Percentiles rank a stretch among this genome's conserved stretches.
phyloP scores from a whole-genome alignment of 306 rosid species.

The Prunus armeniaca region DNA sequence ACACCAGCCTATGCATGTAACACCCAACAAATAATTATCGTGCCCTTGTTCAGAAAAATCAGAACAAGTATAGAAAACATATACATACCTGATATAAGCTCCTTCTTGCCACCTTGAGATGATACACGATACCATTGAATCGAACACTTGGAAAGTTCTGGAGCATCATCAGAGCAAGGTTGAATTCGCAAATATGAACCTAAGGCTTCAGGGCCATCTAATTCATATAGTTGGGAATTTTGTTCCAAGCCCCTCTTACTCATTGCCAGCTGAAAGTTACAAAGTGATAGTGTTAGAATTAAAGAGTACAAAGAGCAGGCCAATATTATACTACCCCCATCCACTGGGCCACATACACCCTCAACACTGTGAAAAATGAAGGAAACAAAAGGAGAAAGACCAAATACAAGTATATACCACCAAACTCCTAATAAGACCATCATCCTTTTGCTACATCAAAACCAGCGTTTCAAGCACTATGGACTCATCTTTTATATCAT shows the following conservation, averaged over 20 bases:
- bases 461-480: not conserved
- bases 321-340: not conserved
- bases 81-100: constrained; percentile 68
- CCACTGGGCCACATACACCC: no score
- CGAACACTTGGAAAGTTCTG: constrained; percentile 58
- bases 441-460: not conserved
- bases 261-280: constrained; percentile 51
- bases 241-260: constrained; percentile 57
- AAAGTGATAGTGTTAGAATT: constrained; percentile 3
- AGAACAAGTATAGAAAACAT: not conserved
- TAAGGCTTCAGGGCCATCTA: constrained; percentile 77
- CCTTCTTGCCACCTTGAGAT: constrained; percentile 66
- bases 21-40: not conserved
- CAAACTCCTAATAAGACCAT: not conserved
- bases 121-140: constrained; percentile 81
- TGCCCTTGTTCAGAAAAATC: not conserved
- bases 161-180: constrained; percentile 56
- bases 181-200: constrained; percentile 77
- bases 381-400: no score
- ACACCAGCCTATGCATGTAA: not conserved
- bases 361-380: no score
- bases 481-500: no score
- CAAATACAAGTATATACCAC: not conserved
- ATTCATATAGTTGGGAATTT: constrained; percentile 44
- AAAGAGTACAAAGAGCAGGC: constrained; percentile 11